These are phyloP conservation scores for Emydomyces testavorans DNA, from an alignment of 2,329 filamentous ascomycete genomes.

Conservation along the genomic window DNA sequence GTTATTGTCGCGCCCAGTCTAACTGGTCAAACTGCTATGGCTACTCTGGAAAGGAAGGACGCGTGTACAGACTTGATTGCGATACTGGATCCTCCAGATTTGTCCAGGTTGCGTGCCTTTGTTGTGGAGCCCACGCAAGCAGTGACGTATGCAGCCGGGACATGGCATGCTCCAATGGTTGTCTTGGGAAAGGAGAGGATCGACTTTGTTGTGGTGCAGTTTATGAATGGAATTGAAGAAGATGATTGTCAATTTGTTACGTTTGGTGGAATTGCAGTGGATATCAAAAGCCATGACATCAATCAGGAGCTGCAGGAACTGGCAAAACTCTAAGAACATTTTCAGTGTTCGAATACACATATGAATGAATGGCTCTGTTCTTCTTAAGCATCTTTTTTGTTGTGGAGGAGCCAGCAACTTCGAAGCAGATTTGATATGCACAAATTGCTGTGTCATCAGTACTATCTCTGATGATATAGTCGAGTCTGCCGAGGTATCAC, in stretches of 20 bases:
- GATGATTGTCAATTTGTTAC: slow-evolving; percentile 83
- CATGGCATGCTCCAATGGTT: slow-evolving; percentile 96
- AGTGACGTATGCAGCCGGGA: slow-evolving; percentile 82
- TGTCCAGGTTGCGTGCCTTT: slow-evolving; percentile 61
- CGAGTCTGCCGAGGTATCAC: too few relatives aligned
- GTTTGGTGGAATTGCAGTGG: slow-evolving; percentile 24
- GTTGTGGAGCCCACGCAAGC: slow-evolving; percentile 66
- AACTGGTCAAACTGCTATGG: slow-evolving; percentile 31
- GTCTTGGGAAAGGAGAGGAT: slow-evolving; percentile 60
- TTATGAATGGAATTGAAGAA: slow-evolving; percentile 63
- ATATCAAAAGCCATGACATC: background rate
- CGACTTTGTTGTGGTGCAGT: slow-evolving; percentile 84
- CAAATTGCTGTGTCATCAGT: too few relatives aligned
- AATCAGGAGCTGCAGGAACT: background rate
- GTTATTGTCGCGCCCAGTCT: slow-evolving; percentile 80
- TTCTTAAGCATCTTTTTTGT: too few relatives aligned
- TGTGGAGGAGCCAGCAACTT: too few relatives aligned
- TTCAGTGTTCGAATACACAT: background rate
- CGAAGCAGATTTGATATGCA: too few relatives aligned
- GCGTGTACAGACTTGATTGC: slow-evolving; percentile 15
- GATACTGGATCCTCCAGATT: slow-evolving; percentile 53
- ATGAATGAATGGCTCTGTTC: background rate
- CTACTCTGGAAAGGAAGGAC: slow-evolving; percentile 19
- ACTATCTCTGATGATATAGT: too few relatives aligned
- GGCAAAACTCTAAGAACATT: background rate